Evolutionary conservation across 1,139 yeast genomes (phyloP), one percentile per base, ranked within the genome.

Genomic region (Nakaseomyces uthaithaninus): DNA sequence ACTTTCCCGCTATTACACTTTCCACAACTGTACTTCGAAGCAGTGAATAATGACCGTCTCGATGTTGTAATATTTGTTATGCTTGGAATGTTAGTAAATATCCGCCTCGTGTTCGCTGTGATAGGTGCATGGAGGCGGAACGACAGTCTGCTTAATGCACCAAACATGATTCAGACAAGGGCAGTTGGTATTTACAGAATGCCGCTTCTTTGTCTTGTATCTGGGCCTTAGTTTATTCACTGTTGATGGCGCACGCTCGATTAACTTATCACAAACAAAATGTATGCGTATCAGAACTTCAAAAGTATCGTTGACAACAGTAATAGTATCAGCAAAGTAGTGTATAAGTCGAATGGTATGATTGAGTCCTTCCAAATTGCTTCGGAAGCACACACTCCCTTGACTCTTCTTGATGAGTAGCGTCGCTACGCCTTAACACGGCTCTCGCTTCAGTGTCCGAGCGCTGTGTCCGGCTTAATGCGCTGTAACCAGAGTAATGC

Each of bases 21-120:
- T 15, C 36, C 46, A 41, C 51, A 49, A 14, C 42, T 27, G 17
- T 39, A 44, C 10, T 24, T 27, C 4, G 52, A 45, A 9, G 35
- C 38, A 8, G 48, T 47, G 39, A 49, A 42, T 4, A 49, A 27
- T 1, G 39, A 8, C 22, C 33, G 16, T 27, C 49, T 44, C 12
- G 12, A 18, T 36, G 28, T 26, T 15, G 25, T 17, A 10, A 5
- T 20, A n/a, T 10, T 12, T 11, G 19, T 11, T 16, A 18, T 9
- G 14, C 18, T 12, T 11, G 11, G n/a, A 10, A n/a, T 26, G 16
- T 3, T 18, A 12, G 7, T 18, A 14, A 15, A 18, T 19, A 9
- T 11, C n/a, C 11, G 8, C 10, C 12, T 25, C 14, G 12, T 10
- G 14, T 11, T 5, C n/a, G 5, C 12, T 25, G 11, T 25, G 8